Percentiles rank a stretch among this genome's conserved stretches.
Conservation (phyloP, 176 grass and related monocot species). For the Paspalum notatum region DNA sequence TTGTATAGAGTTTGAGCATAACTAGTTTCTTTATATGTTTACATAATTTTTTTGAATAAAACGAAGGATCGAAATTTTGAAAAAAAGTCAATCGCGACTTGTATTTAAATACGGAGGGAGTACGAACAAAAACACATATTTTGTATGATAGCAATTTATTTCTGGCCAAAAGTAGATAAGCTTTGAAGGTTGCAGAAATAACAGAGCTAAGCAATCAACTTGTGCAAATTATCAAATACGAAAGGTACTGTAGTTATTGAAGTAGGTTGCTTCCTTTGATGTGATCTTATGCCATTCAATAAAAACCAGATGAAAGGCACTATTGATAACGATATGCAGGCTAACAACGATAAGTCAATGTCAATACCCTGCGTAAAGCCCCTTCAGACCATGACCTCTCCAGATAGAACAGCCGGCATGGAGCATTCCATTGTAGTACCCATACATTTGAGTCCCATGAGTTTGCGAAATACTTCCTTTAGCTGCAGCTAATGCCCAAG, state of each 20-base stretch:
- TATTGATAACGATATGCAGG: slow-evolving; percentile 26
- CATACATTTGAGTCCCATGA: slow-evolving; percentile 63
- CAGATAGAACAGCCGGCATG: slow-evolving; percentile 89
- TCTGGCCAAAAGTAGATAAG: neutral
- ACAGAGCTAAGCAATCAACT: neutral
- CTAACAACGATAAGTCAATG: slow-evolving; percentile 15
- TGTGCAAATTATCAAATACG: slow-evolving; percentile 4
- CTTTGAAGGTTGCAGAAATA: neutral
- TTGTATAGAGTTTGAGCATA: too few relatives aligned
- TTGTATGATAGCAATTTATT: neutral
- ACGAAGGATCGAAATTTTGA: too few relatives aligned
- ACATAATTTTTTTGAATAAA: too few relatives aligned
- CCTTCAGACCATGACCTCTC: slow-evolving; percentile 79
- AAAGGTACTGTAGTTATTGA: neutral
- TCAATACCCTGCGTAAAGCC: slow-evolving; percentile 87
- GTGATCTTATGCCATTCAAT: neutral
- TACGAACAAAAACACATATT: slow-evolving; percentile 15
- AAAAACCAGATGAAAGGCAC: neutral
- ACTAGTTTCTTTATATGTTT: too few relatives aligned
- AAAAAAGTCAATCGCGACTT: too few relatives aligned
- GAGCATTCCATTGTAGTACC: slow-evolving; percentile 89
- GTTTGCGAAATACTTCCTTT: slow-evolving; percentile 63
- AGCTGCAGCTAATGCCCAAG: slow-evolving; percentile 56
- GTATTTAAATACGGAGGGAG: too few relatives aligned
- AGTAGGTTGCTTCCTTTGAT: slow-evolving; percentile 5